Base-by-base conservation (phyloP, 352 stramenopile species). In the Phytophthora capsici region DNA sequence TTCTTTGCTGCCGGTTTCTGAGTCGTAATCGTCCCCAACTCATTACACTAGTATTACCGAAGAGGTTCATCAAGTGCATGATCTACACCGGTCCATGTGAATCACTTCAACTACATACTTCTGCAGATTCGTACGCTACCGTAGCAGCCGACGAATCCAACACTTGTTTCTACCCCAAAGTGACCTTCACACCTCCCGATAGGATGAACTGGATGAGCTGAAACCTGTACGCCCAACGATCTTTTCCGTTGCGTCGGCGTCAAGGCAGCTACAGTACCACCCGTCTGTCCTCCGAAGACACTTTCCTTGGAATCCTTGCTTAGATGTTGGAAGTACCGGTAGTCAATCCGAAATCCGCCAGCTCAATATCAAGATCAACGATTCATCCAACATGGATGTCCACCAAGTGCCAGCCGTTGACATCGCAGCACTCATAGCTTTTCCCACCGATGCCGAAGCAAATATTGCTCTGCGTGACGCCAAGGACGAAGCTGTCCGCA, bases 331-430 rank as follows among this genome's bases (percentile, higher is more conserved):
- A 20, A 30, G 30, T 54, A 10, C 16, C 26, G 30, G 3, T 44
- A 9, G 19, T 57, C 49, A 57, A 37, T 57, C n/a, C 16, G 10
- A 20, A 36, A 46, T 26, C 25, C 17, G 16, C 49, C 3, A 46
- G 49, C 16, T 26, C 4, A 25, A 47, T 17, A 46, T 13, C 32
- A 56, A 57, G 49, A 25, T 16, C 16, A 6, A 13, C 14, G n/a
- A 38, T 6, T 23, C 49, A 20, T 41, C 14, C 51, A 57, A 62
- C 28, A 69, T 60, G 58, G 46, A 68, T 25, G 43, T 67, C 6
- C 49, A 48, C 4, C 37, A 73, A 66, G 80, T 89, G 17, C 76
- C 76, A 0, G 64, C 78, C 23, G 48, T 89, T 49, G 76, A 88
- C 68, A 80, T 89, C 14, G 66, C 48, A 54, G 55, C 69, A 38